Evolutionary conservation across 495 filamentous ascomycete species (phyloP), one percentile per base, ranked within the genome.

Genomic region (Trichoderma erinaceum): DNA sequence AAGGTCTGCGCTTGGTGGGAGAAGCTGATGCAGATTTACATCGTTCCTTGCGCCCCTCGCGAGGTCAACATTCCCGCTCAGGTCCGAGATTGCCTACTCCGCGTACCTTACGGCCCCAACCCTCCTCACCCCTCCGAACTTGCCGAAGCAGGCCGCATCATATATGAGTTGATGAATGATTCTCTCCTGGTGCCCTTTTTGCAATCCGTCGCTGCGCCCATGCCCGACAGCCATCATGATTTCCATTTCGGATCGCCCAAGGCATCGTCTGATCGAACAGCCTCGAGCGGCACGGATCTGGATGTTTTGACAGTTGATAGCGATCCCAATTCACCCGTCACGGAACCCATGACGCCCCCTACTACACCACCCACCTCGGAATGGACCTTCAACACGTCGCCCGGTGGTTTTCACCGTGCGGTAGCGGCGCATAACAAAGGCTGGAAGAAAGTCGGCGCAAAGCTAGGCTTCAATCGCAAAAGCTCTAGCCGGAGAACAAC

Each of bases 81-180:
- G 69, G 91, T 97, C 41, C 90, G 96, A 4, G 91, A 97, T 72
- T 81, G 84, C 21, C 81, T 99, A 38, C 80, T 99, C 18, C 82
- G 82, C 15, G 81, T 92, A 63, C 82, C 87, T 8, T 82, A 84
- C 44, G 76, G 80, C 12, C 74, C 82, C n/a, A 78, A 80, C 4
- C 92, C 96, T 7, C 96, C 95, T 0, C 75, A 83, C 25, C 96
- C 95, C 4, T 84, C 89, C 64, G 85, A 87, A 41, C 82, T 99
- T 29, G 92, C 96, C 72, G 82, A 88, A n/a, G 95, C 95, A n/a
- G 92, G 95, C 21, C 84, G 87, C 68, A 94, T 96, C 66, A 90
- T 97, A 18, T 92, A 93, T 75, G 94, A 98, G 68, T 79, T 99
- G 69, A 98, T 99, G 92, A 93, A 97, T 73, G 95, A 97, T 72